Evolutionary conservation across 2,329 filamentous ascomycete species (phyloP), one percentile per base, ranked within the genome.

Genomic region (Botrytis porri): DNA sequence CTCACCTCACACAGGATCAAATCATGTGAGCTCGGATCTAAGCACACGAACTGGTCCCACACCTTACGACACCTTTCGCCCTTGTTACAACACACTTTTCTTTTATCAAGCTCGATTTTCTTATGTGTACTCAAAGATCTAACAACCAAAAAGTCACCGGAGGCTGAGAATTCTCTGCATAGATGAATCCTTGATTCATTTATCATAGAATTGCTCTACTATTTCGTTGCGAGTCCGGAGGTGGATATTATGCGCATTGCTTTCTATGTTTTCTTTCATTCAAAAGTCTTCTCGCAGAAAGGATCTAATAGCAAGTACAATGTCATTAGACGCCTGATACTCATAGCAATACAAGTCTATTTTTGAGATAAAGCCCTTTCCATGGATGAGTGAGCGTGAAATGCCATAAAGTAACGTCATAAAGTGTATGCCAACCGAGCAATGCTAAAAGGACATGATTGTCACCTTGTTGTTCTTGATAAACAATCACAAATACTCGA

Each of bases 1-100:
- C 86, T 69, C 92, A 91, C 75, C 84, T 97, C 81, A 97, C 94
- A n/a, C 96, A 98, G 84, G 95, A 98, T 81, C 95, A 98, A 86
- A 98, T 98, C 84, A 97, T 98, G 95, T 98, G 65, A 84, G 75
- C 75, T 62, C 54, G 20, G 25, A n/a, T 73, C 45, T 70, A 37
- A 51, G 29, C 67, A 32, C 22, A 59, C 48, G 9, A n/a, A 69
- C n/a, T 25, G 43, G 45, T 48, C 29, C 29, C 25, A 14, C 48
- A 57, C 51, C 39, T 69, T 32, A 69, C 39, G 67, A 35, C 39
- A 39, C n/a, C 29, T 60, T 61, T 51, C 57, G 16, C 37, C 32
- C n/a, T 35, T 73, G 65, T 73, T 63, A 70, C 59, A 70, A 73
- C 71, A 73, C 59, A 35, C 8, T 45, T 61, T 70, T 54, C 59